phyloP scores from a whole-genome alignment of 2,329 filamentous ascomycete species.

The Ophiostoma himal-ulmi region DNA sequence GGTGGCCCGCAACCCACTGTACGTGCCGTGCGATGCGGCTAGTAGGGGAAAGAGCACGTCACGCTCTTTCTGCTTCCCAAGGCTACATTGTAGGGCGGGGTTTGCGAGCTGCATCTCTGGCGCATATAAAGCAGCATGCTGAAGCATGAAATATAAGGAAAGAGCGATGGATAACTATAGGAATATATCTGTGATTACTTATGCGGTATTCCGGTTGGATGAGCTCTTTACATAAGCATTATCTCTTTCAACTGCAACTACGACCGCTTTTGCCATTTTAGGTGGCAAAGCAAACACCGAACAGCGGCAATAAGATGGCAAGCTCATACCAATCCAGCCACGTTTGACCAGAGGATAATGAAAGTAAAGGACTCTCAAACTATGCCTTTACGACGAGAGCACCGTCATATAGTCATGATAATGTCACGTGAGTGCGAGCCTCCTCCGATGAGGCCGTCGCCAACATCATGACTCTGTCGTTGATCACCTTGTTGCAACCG shows the following conservation, averaged over 20 bases:
- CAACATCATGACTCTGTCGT: neutral
- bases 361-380: neutral
- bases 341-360: neutral
- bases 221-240: too few relatives aligned
- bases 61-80: neutral
- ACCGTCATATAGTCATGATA: neutral
- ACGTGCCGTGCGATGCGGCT: neutral
- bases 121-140: neutral
- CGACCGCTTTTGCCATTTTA: neutral
- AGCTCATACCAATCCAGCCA: neutral
- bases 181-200: neutral
- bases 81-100: neutral
- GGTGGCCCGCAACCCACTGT: neutral
- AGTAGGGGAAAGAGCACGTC: constrained; percentile 6
- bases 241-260: neutral
- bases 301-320: neutral
- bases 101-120: neutral
- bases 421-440: neutral
- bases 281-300: neutral
- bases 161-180: neutral
- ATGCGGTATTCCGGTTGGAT: neutral
- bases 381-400: neutral
- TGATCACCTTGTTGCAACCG: neutral
- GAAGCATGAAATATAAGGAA: neutral
- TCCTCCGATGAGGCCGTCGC: neutral